These are phyloP conservation scores for Fistulifera solaris DNA, from an alignment of 108 stramenopile species.

Conservation along the genomic window DNA sequence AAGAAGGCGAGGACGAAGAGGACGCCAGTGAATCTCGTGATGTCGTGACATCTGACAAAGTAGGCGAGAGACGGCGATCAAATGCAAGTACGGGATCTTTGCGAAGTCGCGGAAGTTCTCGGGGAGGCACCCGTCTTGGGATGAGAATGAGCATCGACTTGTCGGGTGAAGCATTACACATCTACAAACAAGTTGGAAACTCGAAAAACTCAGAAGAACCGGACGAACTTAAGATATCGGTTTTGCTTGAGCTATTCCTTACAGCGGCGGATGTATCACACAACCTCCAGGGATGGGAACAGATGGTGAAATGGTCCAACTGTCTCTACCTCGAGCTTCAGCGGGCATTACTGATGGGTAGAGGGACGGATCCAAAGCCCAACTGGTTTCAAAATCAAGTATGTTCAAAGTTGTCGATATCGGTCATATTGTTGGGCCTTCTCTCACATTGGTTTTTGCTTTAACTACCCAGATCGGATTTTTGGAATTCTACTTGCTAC, in stretches of 20 bases:
- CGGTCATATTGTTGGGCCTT: background rate
- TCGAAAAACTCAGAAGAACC: conserved; percentile 15
- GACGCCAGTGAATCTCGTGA: background rate
- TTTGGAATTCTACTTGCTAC: conserved; percentile 43
- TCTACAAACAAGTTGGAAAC: conserved; percentile 14
- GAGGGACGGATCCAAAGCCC: conserved; percentile 33
- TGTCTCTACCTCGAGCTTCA: conserved; percentile 35
- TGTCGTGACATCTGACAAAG: background rate
- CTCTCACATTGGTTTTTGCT: background rate
- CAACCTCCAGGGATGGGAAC: conserved; percentile 35
- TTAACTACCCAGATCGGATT: conserved; percentile 34
- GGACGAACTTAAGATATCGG: conserved; percentile 44
- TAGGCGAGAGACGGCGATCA: conserved; percentile 2
- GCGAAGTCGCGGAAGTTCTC: background rate
- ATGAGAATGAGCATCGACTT: conserved; percentile 47
- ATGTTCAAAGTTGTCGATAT: background rate
- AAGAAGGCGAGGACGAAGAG: too few species aligned
- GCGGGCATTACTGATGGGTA: conserved; percentile 13
- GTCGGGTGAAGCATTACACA: conserved; percentile 35
- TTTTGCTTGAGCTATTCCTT: conserved; percentile 38
- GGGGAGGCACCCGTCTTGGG: conserved; percentile 17
- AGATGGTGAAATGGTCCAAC: conserved; percentile 31
- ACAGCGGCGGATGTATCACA: conserved; percentile 41
- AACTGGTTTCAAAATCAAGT: conserved; percentile 33
- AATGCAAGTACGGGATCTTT: background rate